Evolutionary conservation across 768 basidiomycete species (phyloP), one percentile per base, ranked within the genome.

Genomic region (Russula griseocarnosa): DNA sequence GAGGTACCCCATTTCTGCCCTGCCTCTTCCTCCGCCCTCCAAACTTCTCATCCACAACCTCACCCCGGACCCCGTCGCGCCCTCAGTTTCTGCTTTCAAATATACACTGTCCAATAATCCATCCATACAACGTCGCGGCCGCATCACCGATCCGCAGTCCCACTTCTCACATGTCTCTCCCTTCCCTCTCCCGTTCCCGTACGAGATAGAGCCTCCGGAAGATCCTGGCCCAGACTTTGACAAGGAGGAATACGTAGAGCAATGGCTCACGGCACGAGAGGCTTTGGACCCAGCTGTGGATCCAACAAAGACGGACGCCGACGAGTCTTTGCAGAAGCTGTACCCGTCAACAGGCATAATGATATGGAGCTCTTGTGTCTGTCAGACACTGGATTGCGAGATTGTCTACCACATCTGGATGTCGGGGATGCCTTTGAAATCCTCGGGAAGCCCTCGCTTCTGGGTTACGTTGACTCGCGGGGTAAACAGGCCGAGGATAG

Each of bases 151-250:
- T 0, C 71, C 78, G 0, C 72, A 79, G 46, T 81, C 82, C 5
- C 92, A 94, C 73, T 94, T 85, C 74, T 82, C 88, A n/a, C 85
- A 86, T 71, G 86, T 92, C 60, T 81, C 90, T 3, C 95, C 96
- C 0, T 82, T 92, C 66, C 92, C 93, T 10, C 65, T 89, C 0
- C 76, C 86, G 3, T 98, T 97, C 74, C 96, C 95, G 0, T 93
- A 88, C 73, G 78, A 85, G 36, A 85, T 96, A 28, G 76, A 80
- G 55, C 77, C 82, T 0, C 83, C 81, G 16, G 78, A 78, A 36
- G 78, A 80, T 49, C 73, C 81, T n/a, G 77, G 80, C n/a, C 75
- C 74, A 2, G 73, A 72, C 9, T 73, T 79, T n/a, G 84, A 86
- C 72, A 82, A 85, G 70, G 79, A 76, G 0, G 79, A 77, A 3